Evolutionary conservation across 768 basidiomycete genomes (phyloP).

Genomic region (Clavulina sp.): DNA sequence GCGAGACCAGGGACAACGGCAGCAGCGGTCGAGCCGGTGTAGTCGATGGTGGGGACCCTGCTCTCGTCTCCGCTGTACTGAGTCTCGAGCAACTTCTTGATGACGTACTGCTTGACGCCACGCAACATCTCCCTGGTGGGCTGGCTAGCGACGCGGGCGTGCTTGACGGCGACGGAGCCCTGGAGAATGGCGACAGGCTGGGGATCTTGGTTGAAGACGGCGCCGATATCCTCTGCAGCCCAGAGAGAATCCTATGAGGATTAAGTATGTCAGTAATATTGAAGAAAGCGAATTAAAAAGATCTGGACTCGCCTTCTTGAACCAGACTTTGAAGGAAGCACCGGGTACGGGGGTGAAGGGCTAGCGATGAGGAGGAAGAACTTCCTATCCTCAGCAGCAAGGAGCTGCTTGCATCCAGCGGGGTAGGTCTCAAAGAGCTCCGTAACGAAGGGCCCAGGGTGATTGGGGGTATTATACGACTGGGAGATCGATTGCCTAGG

Average conservation of each 20-base stretch:
- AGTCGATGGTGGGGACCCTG: constrained; percentile 67
- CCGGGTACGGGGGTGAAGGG: constrained; percentile 96
- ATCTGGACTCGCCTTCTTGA: constrained; percentile 68
- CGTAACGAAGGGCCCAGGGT: constrained; percentile 58
- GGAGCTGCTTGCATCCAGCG: constrained; percentile 62
- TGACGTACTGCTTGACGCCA: constrained; percentile 62
- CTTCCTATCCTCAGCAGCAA: constrained; percentile 90
- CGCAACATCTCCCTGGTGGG: constrained; percentile 86
- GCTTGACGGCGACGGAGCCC: constrained; percentile 87
- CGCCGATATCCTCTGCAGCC: constrained; percentile 95
- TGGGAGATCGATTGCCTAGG: constrained; percentile 68
- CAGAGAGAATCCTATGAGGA: constrained; percentile 71
- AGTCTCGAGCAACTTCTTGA: constrained; percentile 57
- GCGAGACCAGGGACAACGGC: constrained; percentile 7
- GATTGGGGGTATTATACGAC: constrained; percentile 70
- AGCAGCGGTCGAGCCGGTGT: constrained; percentile 42
- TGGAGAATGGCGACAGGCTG: constrained; percentile 96
- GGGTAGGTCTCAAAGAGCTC: constrained; percentile 76
- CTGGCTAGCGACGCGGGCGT: constrained; percentile 76
- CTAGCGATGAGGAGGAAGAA: constrained; percentile 92
- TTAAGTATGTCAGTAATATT: constrained; percentile 1
- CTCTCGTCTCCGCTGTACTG: constrained; percentile 61
- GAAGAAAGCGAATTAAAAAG: constrained; percentile 8
- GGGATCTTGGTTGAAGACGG: constrained; percentile 96
- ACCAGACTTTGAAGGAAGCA: constrained; percentile 91